A percentile compares a stretch with the other conserved stretches of the same genome.
These are phyloP conservation scores for Colletotrichum salicis DNA, from an alignment of 2,329 filamentous ascomycete species.

Conservation along the genomic window DNA sequence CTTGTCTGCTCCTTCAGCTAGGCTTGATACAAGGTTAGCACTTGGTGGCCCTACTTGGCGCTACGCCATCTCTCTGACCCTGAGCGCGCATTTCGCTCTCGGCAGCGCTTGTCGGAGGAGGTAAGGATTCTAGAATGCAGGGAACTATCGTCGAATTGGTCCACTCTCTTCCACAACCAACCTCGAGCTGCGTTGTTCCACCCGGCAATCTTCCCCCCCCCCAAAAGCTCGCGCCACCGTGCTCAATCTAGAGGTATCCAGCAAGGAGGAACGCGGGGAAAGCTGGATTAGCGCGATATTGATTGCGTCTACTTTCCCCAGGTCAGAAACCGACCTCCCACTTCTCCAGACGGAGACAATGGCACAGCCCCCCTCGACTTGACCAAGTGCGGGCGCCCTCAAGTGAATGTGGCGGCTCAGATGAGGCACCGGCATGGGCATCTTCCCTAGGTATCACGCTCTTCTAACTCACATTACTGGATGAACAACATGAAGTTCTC, in stretches of 20 bases:
- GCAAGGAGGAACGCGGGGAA: constrained; percentile 11
- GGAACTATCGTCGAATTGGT: not conserved
- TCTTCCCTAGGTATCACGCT: not conserved
- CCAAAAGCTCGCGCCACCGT: not conserved
- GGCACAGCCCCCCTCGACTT: constrained; percentile 12
- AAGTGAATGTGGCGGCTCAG: not conserved
- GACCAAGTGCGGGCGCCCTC: constrained; percentile 11
- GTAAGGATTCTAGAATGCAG: constrained; percentile 15
- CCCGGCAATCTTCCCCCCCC: not conserved
- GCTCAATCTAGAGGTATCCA: not conserved
- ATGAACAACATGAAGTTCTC: not conserved
- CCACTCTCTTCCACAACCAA: not conserved
- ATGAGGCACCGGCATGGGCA: not conserved
- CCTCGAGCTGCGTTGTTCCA: not conserved
- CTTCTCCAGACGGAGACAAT: constrained; percentile 17
- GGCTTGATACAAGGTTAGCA: constrained; percentile 24
- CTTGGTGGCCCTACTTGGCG: constrained; percentile 25
- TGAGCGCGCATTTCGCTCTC: constrained; percentile 17
- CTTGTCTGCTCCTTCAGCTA: not conserved
- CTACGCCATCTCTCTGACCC: constrained; percentile 22
- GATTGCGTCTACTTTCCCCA: not conserved
- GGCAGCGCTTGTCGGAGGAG: not conserved
- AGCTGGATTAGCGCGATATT: not conserved
- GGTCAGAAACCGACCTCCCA: not conserved
- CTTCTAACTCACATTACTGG: not conserved